Evolutionary conservation across 2,329 filamentous ascomycete species (phyloP).

Genomic region (Calonectria pseudoreteaudii): DNA sequence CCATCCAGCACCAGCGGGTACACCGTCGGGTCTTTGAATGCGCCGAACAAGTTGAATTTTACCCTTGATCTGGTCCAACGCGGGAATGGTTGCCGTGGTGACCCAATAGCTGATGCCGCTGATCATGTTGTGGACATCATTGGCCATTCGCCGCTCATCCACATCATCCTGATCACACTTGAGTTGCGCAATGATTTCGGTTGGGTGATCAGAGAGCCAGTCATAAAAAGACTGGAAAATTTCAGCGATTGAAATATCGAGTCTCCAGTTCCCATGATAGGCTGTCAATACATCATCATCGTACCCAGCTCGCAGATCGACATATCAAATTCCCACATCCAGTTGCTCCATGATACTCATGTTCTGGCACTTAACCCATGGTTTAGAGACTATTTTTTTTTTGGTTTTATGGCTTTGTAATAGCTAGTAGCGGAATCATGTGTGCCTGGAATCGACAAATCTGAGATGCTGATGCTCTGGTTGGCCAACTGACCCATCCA

Average conservation of each 20-base stretch:
- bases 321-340: background rate
- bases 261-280: background rate
- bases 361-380: background rate
- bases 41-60: background rate
- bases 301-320: background rate
- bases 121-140: background rate
- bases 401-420: background rate
- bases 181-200: background rate
- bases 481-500: background rate
- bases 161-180: background rate
- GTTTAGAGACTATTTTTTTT: no score
- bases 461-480: background rate
- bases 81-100: background rate
- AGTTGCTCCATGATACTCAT: background rate
- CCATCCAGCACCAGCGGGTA: background rate
- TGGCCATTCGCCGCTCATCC: background rate
- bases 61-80: background rate
- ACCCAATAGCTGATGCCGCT: background rate
- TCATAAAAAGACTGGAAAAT: background rate
- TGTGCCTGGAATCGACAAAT: background rate
- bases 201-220: background rate
- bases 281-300: background rate
- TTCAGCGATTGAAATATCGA: background rate
- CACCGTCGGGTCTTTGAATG: background rate
- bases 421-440: background rate